Base-by-base conservation (phyloP, 2,329 filamentous ascomycete species). In the Aspergillus texensis region DNA sequence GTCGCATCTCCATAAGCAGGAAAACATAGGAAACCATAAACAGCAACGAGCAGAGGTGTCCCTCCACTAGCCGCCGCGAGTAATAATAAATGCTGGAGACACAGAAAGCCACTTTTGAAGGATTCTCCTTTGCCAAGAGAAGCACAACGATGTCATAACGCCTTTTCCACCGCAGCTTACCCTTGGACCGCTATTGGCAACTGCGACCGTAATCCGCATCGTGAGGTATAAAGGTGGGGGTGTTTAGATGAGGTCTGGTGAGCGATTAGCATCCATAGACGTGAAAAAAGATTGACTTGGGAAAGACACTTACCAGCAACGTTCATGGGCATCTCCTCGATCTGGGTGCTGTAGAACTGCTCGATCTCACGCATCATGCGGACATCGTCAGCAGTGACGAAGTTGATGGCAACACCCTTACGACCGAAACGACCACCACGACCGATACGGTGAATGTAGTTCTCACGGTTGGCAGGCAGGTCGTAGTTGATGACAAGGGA, bases 361-460 rank as follows among this genome's bases (percentile, higher is more conserved):
- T 99, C 95, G 75, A 99, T 99, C 84, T 99, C 95, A 81, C 95
- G 90, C 92, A 99, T 96, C 92, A 99, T 98, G 82, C 94, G 93
- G 77, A 99, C 95, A 83, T 99, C 95, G 72, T 99, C 95, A 76
- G 93, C 93, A 67, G 94, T 98, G 81, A 99, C 95, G 81, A 99
- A 99, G 92, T 99, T 99, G 89, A 99, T 99, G 78, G 95, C 95
- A 81, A 99, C 95, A 91, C 95, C 95, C 91, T 99, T 99, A 83
- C 95, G 93, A 83, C 95, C 95, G 86, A 99, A 99, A 87, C 95
- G 94, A 85, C 95, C 95, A 86, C 94, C 94, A 89, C 95, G 94
- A 88, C 95, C 95, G 78, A 99, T 99, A 81, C 95, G 92, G 85
- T 99, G 95, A 79, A 99, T 99, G 89, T 99, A 99, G 89, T 98